Conservation (phyloP, 441 rosid species). For the Biscutella laevigata region DNA sequence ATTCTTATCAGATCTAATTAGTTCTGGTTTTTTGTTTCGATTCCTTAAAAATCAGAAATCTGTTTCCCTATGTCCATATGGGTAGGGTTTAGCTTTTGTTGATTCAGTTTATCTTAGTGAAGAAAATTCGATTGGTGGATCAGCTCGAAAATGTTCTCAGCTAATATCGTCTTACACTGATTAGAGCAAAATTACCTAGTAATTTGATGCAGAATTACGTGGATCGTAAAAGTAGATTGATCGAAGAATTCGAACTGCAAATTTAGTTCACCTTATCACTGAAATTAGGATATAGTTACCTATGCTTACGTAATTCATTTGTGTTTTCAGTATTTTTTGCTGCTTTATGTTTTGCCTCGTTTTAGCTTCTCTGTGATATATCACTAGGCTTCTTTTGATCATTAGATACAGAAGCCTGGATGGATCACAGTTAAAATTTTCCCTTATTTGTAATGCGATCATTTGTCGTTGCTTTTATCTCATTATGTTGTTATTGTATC, state of each 20-base stretch:
- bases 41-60: not conserved
- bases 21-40: conserved; percentile 6
- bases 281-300: not conserved
- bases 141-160: not conserved
- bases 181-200: not conserved
- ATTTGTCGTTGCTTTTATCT: not conserved
- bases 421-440: not conserved
- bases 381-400: not conserved
- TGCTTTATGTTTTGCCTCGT: not conserved
- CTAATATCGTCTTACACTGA: not conserved
- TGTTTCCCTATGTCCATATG: not conserved
- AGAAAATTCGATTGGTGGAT: not conserved
- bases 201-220: not conserved
- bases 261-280: conserved; percentile 1
- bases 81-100: conserved; percentile 16
- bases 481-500: not conserved
- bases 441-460: not conserved
- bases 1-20: conserved; percentile 2
- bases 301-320: not conserved
- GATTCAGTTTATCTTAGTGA: conserved; percentile 3
- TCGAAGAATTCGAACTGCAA: not conserved
- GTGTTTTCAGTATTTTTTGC: not conserved
- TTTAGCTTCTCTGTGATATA: conserved; percentile 1
- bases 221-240: conserved; percentile 9
- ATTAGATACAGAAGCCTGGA: not conserved